Evolutionary conservation across 352 stramenopile species (phyloP), one percentile per base, ranked within the genome.

Genomic region (Phytophthora chlamydospora): DNA sequence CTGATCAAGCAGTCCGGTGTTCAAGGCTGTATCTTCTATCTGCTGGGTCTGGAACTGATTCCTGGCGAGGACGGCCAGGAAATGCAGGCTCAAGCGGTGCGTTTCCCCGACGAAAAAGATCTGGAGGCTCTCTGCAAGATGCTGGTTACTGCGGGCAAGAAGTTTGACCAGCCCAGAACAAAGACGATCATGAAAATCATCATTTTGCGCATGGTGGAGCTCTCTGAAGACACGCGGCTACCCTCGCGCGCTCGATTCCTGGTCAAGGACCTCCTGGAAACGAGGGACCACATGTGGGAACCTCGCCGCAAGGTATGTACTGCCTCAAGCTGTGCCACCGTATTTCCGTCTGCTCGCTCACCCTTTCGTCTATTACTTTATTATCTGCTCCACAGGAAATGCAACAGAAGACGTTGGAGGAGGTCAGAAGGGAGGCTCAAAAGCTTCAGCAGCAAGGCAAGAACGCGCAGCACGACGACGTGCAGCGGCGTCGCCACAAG

Each of bases 41-140:
- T 96, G 50, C 58, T 96, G 11, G 88, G 88, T 33, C 56, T 96
- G 21, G 78, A 93, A 34, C 59, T 95, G 5, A 78, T 95, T 7
- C 57, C 62, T 32, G 75, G 64, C 38, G 62, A 75, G 12, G 60
- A 66, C 39, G 77, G 68, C 3, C 61, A 78, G 51, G 80, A 88
- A 21, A 44, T 73, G 7, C 79, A 83, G 6, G 83, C 80, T 12
- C 78, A 93, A 66, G 76, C 85, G 19, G 66, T 89, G 29, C 83
- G 88, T 14, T 89, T 91, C 49, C 86, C 86, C 12, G 88, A 95
- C 14, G 85, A 96, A 67, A 73, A 91, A 58, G 85, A 95, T 34
- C 49, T 95, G 36, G 88, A 96, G 58, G 86, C 88, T 13, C 67
- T 96, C 29, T 96, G 88, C 73, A 95, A 95, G 62, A 85, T 96